Evolutionary conservation across 441 rosid genomes (phyloP), one percentile per base, ranked within the genome.

Genomic region (Capsella rubella): DNA sequence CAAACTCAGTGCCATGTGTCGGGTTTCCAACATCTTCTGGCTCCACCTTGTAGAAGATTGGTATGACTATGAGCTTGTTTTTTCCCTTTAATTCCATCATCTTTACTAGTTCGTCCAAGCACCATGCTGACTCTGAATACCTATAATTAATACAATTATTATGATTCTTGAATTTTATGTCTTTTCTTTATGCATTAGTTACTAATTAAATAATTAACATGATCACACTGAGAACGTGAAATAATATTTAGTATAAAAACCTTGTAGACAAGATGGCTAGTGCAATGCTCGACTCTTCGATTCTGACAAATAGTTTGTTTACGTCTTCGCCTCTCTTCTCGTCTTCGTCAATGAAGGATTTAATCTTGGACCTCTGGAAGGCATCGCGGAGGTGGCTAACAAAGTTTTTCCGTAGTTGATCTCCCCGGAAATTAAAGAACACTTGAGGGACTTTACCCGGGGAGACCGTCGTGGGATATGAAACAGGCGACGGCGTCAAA

Each of bases 11-110:
- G 14, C 32, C 57, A 47, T 18, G 21, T 7, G 8, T 42, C 1
- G 14, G 72, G 12, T 1, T 11, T 18, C 32, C 31, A 2, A 69
- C 73, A 3, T 69, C 55, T 31, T 1, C 0, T 55, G 45, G 21
- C 0, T 13, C 6, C 6, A 56, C 56, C 29, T 45, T 56, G 27
- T 56, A 45, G 1, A 32, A 56, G 45, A 69, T 56, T 31, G 73
- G 73, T 31, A 69, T 69, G 43, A 69, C 64, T 32, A 3, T 4
- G 2, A 69, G 35, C 46, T 69, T 69, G 32, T 8, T 9, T 57
- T 43, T 1, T 29, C 15, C 46, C 3, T 25, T 16, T 28, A 61
- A 34, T 25, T 66, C 5, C 14, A 27, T 66, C 11, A 66, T 51
- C 27, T 9, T 52, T 28, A 57, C 56, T 14, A 57, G 42, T 56